Base-by-base conservation (phyloP, 305 asterid genomes). In the Fraxinus velutina region DNA sequence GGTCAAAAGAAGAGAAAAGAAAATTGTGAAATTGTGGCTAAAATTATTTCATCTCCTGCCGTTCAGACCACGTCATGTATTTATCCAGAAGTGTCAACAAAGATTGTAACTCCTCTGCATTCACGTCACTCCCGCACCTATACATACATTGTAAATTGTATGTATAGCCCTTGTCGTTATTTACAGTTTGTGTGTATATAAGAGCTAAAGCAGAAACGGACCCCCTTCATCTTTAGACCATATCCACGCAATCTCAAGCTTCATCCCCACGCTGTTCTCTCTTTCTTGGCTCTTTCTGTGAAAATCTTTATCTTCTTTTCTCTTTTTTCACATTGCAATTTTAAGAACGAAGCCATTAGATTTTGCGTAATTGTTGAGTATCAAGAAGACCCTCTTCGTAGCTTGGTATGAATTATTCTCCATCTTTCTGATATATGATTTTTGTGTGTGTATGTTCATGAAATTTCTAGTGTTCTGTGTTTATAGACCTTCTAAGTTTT, bases 351-450 rank as follows among this genome's bases (percentile, higher is more conserved):
- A 64, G n/a, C 73, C 33, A 24, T 64, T 27, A 64, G 19, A 27
- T 24, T 24, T 64, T 22, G 17, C 6, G 6, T 24, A 3, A 24
- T 27, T 66, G 32, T 66, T 22, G 33, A 27, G 34, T 77, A 39
- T 52, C n/a, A 5, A 76, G 80, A 72, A 78, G 70, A 19, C 79
- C 74, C 6, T 57, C 52, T 77, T 66, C 37, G 1, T 80, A 22
- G 57, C 70, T 83, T 27, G 88, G 88, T 85, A 83, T 47, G 84
- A 21, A 6, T 76, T 36, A 76, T 47, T 78, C 37, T 10, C 42
- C 32, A 30, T 27, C 60, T 44, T 32, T 39, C 24, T 29, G 62
- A 77, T 39, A 30, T 29, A 27, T 64, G 19, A 66, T 22, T 72
- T 66, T 29, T 75, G 2, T 79, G n/a, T n/a, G 79, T 85, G 71